Evolutionary conservation across 2,329 filamentous ascomycete species (phyloP), one percentile per base, ranked within the genome.

Genomic region (Huntiella bhutanensis): DNA sequence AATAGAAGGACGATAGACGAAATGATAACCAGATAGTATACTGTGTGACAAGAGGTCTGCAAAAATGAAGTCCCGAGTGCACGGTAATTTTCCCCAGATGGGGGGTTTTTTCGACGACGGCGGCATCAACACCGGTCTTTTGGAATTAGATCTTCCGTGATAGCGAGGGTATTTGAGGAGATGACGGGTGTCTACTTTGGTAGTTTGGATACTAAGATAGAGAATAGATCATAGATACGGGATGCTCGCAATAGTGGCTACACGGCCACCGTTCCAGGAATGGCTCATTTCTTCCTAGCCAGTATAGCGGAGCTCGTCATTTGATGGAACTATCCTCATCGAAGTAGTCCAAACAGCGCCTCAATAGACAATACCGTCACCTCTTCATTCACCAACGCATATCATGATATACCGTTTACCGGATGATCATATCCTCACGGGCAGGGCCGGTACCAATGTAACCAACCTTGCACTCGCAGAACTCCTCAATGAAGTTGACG

Each of bases 401-500:
- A 28, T n/a, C 17, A 41, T 22, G 10, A 41, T 22, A 43, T 11
- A 10, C 17, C 34, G 17, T 38, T 50, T 50, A 50, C 44, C 60
- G 59, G 45, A 55, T 53, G 55, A 80, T 73, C 71, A 80, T 78
- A 56, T 71, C 70, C 55, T 81, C 74, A 49, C 76, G 66, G 41
- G 68, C 71, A 35, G 75, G 76, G 5, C 77, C 77, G 15, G 77
- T 78, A 40, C 78, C 78, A 54, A 82, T 75, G 59, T 70, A 81
- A 28, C 50, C 45, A 43, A 59, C 64, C 59, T 67, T 69, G 50
- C 80, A 71, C 32, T 73, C 75, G 11, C 78, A 62, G 56, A 74
- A 78, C 52, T 73, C 61, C 64, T 83, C 77, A 51, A 82, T 78
- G 58, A 67, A 78, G 55, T 74, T 67, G 47, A 84, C 64, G 55